phyloP scores from a whole-genome alignment of 805 yeast genomes.

The Candida vaughaniae region DNA sequence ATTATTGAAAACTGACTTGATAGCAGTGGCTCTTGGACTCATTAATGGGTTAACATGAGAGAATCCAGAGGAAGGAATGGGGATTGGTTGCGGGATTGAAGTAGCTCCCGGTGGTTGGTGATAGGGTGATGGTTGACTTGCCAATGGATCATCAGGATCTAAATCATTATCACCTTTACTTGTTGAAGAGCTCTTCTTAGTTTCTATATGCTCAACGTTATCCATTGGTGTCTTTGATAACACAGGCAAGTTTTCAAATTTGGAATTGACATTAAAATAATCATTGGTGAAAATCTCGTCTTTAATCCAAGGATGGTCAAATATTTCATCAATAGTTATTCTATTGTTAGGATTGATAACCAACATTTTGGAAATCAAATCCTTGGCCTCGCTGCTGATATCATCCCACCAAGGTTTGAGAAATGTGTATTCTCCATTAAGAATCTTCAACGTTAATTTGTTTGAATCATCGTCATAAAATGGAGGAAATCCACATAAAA shows the following conservation, averaged over 20 bases:
- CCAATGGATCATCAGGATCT: constrained; percentile 15
- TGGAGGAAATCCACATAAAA: constrained; percentile 74
- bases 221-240: constrained; percentile 7
- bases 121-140: constrained; percentile 15
- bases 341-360: constrained; percentile 69
- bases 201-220: constrained; percentile 14
- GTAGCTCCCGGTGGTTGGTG: constrained; percentile 3
- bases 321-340: constrained; percentile 64
- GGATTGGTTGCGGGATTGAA: constrained; percentile 5
- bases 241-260: constrained; percentile 9
- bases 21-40: constrained; percentile 40
- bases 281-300: constrained; percentile 13
- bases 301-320: constrained; percentile 68
- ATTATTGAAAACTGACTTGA: constrained; percentile 41
- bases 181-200: constrained; percentile 1
- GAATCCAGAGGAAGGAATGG: constrained; percentile 4
- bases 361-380: constrained; percentile 61
- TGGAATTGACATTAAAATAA: constrained; percentile 16
- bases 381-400: constrained; percentile 67
- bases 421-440: constrained; percentile 71
- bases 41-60: constrained; percentile 15
- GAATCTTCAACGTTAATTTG: constrained; percentile 62
- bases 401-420: constrained; percentile 90
- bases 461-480: constrained; percentile 70
- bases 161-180: neutral